phyloP scores from a whole-genome alignment of 1,139 yeast genomes.

The Scheffersomyces cryptocercus region DNA sequence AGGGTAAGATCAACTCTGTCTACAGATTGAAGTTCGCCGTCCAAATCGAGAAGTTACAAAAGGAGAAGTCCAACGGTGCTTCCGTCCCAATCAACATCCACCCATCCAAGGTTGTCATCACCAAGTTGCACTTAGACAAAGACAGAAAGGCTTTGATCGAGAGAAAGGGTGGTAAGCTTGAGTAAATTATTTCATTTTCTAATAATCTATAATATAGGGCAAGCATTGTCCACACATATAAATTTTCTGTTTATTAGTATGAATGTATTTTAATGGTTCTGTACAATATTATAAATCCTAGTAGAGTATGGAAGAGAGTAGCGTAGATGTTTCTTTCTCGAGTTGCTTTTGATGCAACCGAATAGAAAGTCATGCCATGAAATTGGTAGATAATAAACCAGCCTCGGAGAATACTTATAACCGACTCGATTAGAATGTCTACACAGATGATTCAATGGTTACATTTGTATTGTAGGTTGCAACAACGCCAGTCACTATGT shows the following conservation, averaged over 20 bases:
- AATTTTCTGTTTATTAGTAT: conserved; percentile 17
- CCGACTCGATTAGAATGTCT: no score
- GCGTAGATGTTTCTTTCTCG: neutral
- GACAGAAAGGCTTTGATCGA: conserved; percentile 98
- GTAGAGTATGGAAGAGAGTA: neutral
- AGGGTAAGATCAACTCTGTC: conserved; percentile 96
- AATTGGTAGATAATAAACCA: no score
- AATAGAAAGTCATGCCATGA: no score
- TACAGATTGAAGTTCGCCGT: conserved; percentile 98
- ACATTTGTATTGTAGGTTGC: no score
- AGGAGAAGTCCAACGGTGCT: conserved; percentile 98
- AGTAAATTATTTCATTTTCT: conserved; percentile 20
- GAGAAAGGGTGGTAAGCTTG: conserved; percentile 78
- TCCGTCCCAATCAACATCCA: conserved; percentile 96
- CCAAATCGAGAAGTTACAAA: conserved; percentile 96
- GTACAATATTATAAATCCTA: neutral
- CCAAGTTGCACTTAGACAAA: conserved; percentile 97
- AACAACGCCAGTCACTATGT: no score
- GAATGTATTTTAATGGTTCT: conserved; percentile 22
- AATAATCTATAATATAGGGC: conserved; percentile 2
- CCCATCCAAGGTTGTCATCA: conserved; percentile 99
- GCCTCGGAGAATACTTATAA: no score
- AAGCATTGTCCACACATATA: neutral
- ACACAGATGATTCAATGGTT: no score
- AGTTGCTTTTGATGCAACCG: neutral